Evolutionary conservation across 305 asterid species (phyloP).

Genomic region (Fraxinus greggii): DNA sequence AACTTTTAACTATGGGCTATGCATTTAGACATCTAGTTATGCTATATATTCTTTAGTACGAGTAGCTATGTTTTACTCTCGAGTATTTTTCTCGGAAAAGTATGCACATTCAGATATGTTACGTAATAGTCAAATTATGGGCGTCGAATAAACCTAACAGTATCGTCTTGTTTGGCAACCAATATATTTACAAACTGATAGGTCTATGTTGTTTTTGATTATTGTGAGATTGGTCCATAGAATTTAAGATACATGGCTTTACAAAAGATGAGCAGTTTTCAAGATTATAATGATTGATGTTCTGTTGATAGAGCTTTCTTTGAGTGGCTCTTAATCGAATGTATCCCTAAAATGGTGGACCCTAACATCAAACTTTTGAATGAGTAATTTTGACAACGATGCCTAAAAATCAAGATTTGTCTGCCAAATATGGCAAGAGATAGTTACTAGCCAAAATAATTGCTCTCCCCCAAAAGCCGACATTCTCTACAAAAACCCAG

Average conservation of each 20-base stretch:
- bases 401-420: background rate
- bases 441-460: background rate
- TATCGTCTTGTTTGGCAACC: background rate
- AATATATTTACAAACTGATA: background rate
- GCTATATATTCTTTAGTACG: background rate
- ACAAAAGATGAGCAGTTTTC: background rate
- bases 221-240: background rate
- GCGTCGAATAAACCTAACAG: background rate
- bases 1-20: background rate
- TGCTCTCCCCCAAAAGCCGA: slow-evolving; percentile 18
- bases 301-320: background rate
- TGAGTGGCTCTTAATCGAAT: background rate
- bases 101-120: background rate
- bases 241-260: background rate
- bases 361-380: background rate
- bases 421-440: background rate
- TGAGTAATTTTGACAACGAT: background rate
- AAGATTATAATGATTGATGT: background rate
- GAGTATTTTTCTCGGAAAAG: background rate
- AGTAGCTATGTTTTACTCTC: background rate
- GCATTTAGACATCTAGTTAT: background rate
- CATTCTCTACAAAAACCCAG: background rate
- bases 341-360: background rate
- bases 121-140: background rate
- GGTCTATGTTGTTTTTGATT: background rate